Percentiles rank a stretch among this genome's conserved stretches.
Conservation (phyloP, 208 protist genomes). For the Leishmania amazonensis region DNA sequence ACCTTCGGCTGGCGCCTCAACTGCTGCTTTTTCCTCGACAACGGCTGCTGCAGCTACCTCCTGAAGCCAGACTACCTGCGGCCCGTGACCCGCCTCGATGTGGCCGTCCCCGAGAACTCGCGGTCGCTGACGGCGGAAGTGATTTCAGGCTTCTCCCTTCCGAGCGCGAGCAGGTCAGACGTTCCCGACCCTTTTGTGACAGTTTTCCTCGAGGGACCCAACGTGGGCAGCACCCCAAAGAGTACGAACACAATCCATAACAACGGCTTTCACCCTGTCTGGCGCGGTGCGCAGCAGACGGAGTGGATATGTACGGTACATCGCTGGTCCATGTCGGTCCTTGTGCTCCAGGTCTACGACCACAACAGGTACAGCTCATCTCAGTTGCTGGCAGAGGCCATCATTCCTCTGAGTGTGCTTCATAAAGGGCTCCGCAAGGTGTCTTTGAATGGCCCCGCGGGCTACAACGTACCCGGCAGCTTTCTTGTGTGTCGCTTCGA, state of each 20-base stretch:
- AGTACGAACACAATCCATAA: slow-evolving; percentile 48
- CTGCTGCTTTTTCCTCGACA: slow-evolving; percentile 87
- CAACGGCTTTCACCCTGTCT: slow-evolving; percentile 82
- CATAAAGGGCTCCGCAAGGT: slow-evolving; percentile 58
- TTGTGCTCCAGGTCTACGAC: slow-evolving; percentile 76
- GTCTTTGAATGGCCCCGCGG: slow-evolving; percentile 47
- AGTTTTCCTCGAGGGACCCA: slow-evolving; percentile 58
- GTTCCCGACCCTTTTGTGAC: slow-evolving; percentile 67
- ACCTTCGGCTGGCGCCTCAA: slow-evolving; percentile 82
- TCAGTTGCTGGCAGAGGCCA: slow-evolving; percentile 55
- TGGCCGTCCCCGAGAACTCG: slow-evolving; percentile 11
- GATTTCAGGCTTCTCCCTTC: slow-evolving; percentile 73
- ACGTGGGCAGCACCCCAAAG: slow-evolving; percentile 26
- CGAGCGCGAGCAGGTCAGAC: slow-evolving; percentile 39
- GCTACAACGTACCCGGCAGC: slow-evolving; percentile 45
- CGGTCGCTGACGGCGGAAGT: slow-evolving; percentile 57
- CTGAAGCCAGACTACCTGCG: slow-evolving; percentile 89
- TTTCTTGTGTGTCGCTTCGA: slow-evolving; percentile 45
- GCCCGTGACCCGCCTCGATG: slow-evolving; percentile 4
- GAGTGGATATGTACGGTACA: slow-evolving; percentile 53
- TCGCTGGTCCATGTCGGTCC: slow-evolving; percentile 49
- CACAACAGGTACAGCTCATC: slow-evolving; percentile 44
- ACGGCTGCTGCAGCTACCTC: slow-evolving; percentile 93
- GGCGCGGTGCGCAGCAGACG: slow-evolving; percentile 49
- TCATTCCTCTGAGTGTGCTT: slow-evolving; percentile 59